A percentile compares a stretch with the other conserved stretches of the same genome.
phyloP scores from a whole-genome alignment of 768 basidiomycete genomes.

The Sutorius australiensis region DNA sequence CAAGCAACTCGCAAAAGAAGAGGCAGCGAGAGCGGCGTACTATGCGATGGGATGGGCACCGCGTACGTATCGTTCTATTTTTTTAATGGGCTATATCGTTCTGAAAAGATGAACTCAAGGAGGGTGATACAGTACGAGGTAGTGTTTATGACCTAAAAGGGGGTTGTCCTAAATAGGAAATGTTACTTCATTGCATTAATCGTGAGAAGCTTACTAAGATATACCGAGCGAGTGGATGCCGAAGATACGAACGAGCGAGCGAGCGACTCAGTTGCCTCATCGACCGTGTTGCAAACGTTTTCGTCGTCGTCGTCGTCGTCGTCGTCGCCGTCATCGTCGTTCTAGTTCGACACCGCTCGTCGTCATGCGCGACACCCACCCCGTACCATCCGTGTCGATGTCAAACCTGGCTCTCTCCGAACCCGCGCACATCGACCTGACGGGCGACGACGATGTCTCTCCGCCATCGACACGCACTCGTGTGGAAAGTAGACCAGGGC shows the following conservation, averaged over 20 bases:
- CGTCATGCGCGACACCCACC: slow-evolving; percentile 28
- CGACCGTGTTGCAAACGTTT: slow-evolving; percentile 1
- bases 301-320: slow-evolving; percentile 1
- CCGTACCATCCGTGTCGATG: slow-evolving; percentile 32
- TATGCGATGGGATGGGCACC: slow-evolving; percentile 73
- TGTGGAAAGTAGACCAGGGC: slow-evolving; percentile 39
- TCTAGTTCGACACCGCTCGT: slow-evolving; percentile 1
- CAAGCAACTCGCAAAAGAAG: slow-evolving; percentile 77
- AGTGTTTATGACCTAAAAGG: neutral
- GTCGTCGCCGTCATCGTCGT: neutral
- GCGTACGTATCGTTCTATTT: slow-evolving; percentile 25
- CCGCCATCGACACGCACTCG: slow-evolving; percentile 27
- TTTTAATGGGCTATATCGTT: neutral
- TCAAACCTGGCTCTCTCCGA: slow-evolving; percentile 37
- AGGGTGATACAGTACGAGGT: slow-evolving; percentile 9
- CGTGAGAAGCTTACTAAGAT: slow-evolving; percentile 27
- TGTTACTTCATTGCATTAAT: slow-evolving; percentile 1
- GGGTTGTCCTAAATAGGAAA: slow-evolving; percentile 21
- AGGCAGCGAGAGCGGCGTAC: slow-evolving; percentile 68
- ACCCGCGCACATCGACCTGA: slow-evolving; percentile 65
- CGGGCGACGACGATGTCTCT: slow-evolving; percentile 60
- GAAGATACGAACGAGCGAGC: slow-evolving; percentile 21
- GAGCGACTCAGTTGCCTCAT: slow-evolving; percentile 9
- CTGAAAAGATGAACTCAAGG: slow-evolving; percentile 9
- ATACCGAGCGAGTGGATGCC: slow-evolving; percentile 25